Percentiles rank a stretch among this genome's conserved stretches.
phyloP scores from a whole-genome alignment of 1,284 basidiomycete genomes.

The Pseudozyma flocculosa region DNA sequence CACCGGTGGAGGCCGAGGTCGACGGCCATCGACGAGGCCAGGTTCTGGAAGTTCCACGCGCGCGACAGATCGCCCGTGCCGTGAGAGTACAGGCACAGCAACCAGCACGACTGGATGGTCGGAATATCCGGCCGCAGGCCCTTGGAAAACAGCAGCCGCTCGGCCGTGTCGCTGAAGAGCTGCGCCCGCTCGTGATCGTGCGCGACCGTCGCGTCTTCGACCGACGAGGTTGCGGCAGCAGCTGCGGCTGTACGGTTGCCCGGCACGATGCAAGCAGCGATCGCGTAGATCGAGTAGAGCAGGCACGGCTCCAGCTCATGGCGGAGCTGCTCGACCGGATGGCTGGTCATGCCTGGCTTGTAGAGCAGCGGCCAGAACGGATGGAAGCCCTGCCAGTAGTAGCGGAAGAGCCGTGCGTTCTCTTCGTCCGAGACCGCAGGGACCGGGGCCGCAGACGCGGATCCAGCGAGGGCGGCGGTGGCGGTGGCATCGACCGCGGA shows the following conservation, averaged over 20 bases:
- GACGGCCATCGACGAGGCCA: conserved; percentile 59
- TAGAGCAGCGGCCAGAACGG: conserved; percentile 51
- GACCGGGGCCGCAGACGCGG: too few species aligned
- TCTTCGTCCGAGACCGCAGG: conserved; percentile 32
- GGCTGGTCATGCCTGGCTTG: conserved; percentile 42
- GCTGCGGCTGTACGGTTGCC: conserved; percentile 2
- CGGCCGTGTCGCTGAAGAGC: conserved; percentile 30
- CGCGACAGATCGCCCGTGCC: conserved; percentile 60
- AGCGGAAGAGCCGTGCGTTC: conserved; percentile 32
- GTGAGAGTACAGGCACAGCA: conserved; percentile 60
- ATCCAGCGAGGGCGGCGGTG: too few species aligned
- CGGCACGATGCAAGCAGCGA: conserved; percentile 36
- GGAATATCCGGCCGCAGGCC: conserved; percentile 39
- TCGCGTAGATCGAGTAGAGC: conserved; percentile 44
- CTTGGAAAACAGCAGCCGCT: conserved; percentile 37
- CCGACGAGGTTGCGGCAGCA: too few species aligned
- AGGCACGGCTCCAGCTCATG: conserved; percentile 31
- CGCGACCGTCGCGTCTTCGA: conserved; percentile 2
- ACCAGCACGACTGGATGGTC: conserved; percentile 57
- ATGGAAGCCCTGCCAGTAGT: conserved; percentile 50
- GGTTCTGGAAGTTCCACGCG: conserved; percentile 58
- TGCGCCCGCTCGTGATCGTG: conserved; percentile 30
- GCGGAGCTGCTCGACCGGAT: conserved; percentile 32
- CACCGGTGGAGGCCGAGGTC: conserved; percentile 60
- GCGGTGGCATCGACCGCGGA: too few species aligned